Evolutionary conservation across 164 flowering plant species (phyloP).

Genomic region (Kingdonia uniflora): DNA sequence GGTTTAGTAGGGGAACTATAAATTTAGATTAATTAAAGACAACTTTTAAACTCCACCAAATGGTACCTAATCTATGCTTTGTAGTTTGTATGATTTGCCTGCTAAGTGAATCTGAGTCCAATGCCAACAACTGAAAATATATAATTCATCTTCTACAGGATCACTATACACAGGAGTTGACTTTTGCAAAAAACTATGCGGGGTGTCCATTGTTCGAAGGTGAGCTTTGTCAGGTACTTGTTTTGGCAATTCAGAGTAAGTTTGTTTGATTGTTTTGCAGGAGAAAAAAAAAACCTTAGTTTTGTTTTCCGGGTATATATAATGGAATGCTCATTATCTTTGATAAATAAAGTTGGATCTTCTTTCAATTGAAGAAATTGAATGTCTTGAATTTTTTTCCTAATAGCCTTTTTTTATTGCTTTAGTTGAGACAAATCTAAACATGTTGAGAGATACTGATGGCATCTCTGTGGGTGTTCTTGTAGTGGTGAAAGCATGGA

Average conservation of each 20-base stretch:
- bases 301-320: too few relatives aligned
- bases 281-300: too few relatives aligned
- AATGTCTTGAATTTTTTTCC: neutral
- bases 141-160: slow-evolving; percentile 29
- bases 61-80: too few relatives aligned
- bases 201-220: slow-evolving; percentile 96
- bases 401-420: neutral
- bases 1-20: too few relatives aligned
- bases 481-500: slow-evolving; percentile 99
- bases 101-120: too few relatives aligned
- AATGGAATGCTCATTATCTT: neutral
- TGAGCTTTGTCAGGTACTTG: slow-evolving; percentile 31
- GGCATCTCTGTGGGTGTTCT: neutral
- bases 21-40: too few relatives aligned
- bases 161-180: slow-evolving; percentile 93
- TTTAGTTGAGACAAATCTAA: neutral
- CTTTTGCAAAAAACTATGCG: slow-evolving; percentile 94
- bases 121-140: too few relatives aligned
- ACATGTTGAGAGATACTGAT: too few relatives aligned
- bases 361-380: too few relatives aligned
- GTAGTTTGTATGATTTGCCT: too few relatives aligned
- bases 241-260: neutral
- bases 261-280: neutral
- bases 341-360: too few relatives aligned
- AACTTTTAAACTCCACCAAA: too few relatives aligned